phyloP scores from a whole-genome alignment of 2,329 filamentous ascomycete genomes.

The Pseudonectria foliicola region DNA sequence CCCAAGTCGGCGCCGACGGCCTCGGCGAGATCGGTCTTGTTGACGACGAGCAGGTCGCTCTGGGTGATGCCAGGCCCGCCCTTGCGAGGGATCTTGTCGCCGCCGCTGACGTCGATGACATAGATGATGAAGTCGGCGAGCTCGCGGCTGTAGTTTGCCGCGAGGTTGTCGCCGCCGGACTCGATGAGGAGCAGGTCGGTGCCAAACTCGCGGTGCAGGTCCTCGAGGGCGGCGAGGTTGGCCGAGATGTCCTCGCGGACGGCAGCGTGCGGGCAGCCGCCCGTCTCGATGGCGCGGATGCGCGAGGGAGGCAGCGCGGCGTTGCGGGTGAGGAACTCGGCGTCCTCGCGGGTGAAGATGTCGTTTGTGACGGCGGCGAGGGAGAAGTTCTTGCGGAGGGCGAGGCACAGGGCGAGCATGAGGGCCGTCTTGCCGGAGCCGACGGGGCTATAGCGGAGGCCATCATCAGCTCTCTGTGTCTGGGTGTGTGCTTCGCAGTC shows the following conservation, averaged over 20 bases:
- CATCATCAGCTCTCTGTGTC: not conserved
- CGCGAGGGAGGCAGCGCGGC: conserved; percentile 73
- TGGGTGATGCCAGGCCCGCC: conserved; percentile 96
- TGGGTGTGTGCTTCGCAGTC: no score
- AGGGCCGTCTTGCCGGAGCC: conserved; percentile 96
- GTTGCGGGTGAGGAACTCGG: conserved; percentile 89
- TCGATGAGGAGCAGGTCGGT: conserved; percentile 88
- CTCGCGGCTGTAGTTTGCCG: conserved; percentile 92
- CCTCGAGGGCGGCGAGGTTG: conserved; percentile 87
- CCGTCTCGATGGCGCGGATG: conserved; percentile 94
- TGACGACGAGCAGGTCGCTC: conserved; percentile 86
- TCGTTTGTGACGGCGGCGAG: conserved; percentile 97
- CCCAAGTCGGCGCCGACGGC: conserved; percentile 81
- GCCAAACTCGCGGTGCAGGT: conserved; percentile 72
- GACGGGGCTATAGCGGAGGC: conserved; percentile 58
- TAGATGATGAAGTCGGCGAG: conserved; percentile 97
- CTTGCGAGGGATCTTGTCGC: conserved; percentile 94
- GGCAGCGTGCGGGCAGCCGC: conserved; percentile 92
- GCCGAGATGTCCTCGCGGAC: conserved; percentile 94
- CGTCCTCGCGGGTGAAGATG: conserved; percentile 97
- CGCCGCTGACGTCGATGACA: conserved; percentile 93
- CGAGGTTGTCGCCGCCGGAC: conserved; percentile 91
- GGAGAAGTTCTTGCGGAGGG: conserved; percentile 71
- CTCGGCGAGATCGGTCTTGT: conserved; percentile 93
- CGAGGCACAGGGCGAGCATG: conserved; percentile 87